A percentile compares a stretch with the other conserved stretches of the same genome.
These are phyloP conservation scores for Mycosphaerella arachidis DNA, from an alignment of 2,329 filamentous ascomycete species.

Conservation along the genomic window DNA sequence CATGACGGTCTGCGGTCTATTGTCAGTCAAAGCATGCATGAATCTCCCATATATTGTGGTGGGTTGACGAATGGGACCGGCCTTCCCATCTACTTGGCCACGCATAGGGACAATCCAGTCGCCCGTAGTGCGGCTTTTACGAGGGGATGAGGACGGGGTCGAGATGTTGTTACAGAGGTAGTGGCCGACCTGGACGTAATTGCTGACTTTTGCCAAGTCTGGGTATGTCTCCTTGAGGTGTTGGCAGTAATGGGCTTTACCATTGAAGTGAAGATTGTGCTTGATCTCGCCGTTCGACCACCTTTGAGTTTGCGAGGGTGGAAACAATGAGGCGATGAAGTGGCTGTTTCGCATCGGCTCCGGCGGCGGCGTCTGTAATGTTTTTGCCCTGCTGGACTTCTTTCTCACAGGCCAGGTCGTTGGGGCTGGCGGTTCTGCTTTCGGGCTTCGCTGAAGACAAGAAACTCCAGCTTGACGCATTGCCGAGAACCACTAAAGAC, in stretches of 20 bases:
- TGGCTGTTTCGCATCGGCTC: conserved; percentile 1
- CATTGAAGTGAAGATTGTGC: conserved; percentile 35
- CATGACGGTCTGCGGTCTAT: conserved; percentile 26
- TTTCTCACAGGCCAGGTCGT: conserved; percentile 21
- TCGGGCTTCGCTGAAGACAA: conserved; percentile 14
- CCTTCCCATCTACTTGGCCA: neutral
- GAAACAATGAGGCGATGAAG: conserved; percentile 39
- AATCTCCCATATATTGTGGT: conserved; percentile 19
- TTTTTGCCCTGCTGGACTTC: conserved; percentile 30
- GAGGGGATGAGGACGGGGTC: conserved; percentile 12
- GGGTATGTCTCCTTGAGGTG: conserved; percentile 23
- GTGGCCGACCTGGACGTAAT: conserved; percentile 33
- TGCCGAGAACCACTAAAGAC: conserved; percentile 37
- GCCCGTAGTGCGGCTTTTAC: conserved; percentile 13
- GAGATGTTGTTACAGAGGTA: conserved; percentile 33
- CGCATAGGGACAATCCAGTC: conserved; percentile 20
- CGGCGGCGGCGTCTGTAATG: conserved; percentile 26
- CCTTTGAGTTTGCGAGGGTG: conserved; percentile 32
- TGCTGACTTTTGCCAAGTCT: conserved; percentile 25
- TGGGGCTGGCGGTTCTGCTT: conserved; percentile 19
- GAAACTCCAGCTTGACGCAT: conserved; percentile 16
- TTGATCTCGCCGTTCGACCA: conserved; percentile 41
- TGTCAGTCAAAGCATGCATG: conserved; percentile 25
- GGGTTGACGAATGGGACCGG: conserved; percentile 16
- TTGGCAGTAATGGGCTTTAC: conserved; percentile 27